Evolutionary conservation across 768 basidiomycete genomes (phyloP).

Genomic region (Plicaturopsis crispa): DNA sequence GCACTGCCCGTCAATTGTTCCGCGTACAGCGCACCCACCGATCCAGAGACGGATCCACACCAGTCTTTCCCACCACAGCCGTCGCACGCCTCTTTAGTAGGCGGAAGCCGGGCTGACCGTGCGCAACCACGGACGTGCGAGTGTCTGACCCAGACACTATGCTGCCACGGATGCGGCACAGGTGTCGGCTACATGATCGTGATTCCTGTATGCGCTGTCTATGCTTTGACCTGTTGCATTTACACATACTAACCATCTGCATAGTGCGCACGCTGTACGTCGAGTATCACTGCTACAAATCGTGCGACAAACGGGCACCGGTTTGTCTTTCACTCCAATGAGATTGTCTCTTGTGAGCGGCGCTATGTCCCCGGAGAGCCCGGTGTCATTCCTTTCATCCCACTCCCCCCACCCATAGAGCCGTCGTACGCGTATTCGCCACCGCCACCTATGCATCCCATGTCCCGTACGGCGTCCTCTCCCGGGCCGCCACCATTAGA

Average conservation of each 20-base stretch:
- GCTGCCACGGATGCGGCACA: conserved; percentile 72
- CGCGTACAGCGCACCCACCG: conserved; percentile 40
- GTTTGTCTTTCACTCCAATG: conserved; percentile 78
- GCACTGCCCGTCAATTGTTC: conserved; percentile 74
- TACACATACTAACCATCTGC: conserved; percentile 8
- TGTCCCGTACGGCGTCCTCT: background rate
- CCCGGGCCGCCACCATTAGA: background rate
- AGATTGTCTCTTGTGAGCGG: conserved; percentile 56
- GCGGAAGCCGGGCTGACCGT: no score
- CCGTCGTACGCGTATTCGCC: conserved; percentile 13
- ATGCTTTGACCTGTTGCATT: no score
- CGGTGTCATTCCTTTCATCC: conserved; percentile 40
- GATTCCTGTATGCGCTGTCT: conserved; percentile 41
- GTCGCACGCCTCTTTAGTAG: no score
- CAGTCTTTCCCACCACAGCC: no score
- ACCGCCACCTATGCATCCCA: background rate
- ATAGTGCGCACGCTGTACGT: conserved; percentile 66
- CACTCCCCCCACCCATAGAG: conserved; percentile 6
- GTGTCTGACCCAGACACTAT: conserved; percentile 77
- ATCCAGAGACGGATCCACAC: conserved; percentile 2
- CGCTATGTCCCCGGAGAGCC: conserved; percentile 57
- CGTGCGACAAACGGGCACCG: conserved; percentile 79
- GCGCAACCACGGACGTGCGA: conserved; percentile 60
- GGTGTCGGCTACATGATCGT: conserved; percentile 79
- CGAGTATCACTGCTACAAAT: conserved; percentile 57